These are phyloP conservation scores for Nakaseomyces sp. DNA, from an alignment of 1,139 yeast genomes.

Conservation along the genomic window DNA sequence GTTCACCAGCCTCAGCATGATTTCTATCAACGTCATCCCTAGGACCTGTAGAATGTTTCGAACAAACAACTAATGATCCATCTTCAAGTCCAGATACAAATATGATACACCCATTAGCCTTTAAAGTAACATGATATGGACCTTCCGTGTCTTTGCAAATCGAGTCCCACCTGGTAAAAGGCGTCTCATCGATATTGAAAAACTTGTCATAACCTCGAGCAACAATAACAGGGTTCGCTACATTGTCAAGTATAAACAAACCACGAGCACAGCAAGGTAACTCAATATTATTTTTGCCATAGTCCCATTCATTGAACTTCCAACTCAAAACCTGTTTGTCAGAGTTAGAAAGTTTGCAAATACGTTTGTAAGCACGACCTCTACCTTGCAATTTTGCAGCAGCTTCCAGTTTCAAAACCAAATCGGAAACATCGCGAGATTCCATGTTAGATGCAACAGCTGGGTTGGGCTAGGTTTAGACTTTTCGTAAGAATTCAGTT, in stretches of 20 bases:
- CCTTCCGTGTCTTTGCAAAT: constrained; percentile 49
- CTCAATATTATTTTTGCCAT: constrained; percentile 43
- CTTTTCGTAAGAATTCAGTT: too few species aligned
- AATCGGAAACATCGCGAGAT: constrained; percentile 6
- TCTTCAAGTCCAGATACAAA: constrained; percentile 67
- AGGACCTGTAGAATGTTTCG: constrained; percentile 80
- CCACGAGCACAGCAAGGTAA: constrained; percentile 82
- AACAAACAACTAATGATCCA: constrained; percentile 72
- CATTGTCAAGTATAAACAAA: constrained; percentile 50
- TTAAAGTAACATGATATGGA: constrained; percentile 72
- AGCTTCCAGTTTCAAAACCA: constrained; percentile 25
- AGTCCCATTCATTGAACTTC: constrained; percentile 90
- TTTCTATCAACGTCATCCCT: constrained; percentile 47
- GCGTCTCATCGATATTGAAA: constrained; percentile 67
- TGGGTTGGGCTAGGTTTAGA: too few species aligned
- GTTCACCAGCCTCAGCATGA: constrained; percentile 71
- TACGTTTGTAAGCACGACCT: constrained; percentile 34
- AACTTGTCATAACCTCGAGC: constrained; percentile 93
- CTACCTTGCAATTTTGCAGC: constrained; percentile 25
- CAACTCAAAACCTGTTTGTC: constrained; percentile 40
- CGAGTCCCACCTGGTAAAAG: constrained; percentile 42
- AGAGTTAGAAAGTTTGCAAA: constrained; percentile 28
- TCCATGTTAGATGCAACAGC: too few species aligned
- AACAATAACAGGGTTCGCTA: constrained; percentile 37
- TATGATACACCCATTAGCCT: constrained; percentile 91